Base-by-base conservation (phyloP, 2,329 filamentous ascomycete genomes). In the Colletotrichum australisinense region DNA sequence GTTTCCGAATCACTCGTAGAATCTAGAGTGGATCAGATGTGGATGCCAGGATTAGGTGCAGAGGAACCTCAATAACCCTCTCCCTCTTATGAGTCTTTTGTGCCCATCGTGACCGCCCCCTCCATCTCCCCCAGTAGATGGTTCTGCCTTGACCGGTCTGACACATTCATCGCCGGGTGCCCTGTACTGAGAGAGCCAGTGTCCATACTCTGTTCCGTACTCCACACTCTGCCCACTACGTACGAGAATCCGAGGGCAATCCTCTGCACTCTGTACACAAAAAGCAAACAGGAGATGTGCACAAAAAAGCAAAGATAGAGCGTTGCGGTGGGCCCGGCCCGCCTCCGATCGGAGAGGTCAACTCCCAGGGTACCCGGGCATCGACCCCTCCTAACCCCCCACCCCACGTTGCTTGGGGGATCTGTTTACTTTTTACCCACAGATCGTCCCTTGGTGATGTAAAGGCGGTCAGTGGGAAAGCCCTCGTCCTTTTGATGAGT, bases 21-120 rank as follows among this genome's bases (percentile, higher is more conserved):
- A 4, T 53, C 19, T 11, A n/a, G 12, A 63, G 60, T 53, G 60
- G 60, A 24, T 26, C 60, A 35, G 8, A 26, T 63, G 42, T 63
- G 28, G 60, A 63, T 63, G 28, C n/a, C 0, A 5, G 2, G 0
- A 3, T 5, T 2, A 2, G n/a, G 2, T 52, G 11, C 19, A 6
- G 16, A 53, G 22, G 26, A 63, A n/a, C 4, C 26, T 35, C 12
- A 63, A 52, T 26, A 30, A 63, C 26, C 28, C 28, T 49, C 19
- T 49, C n/a, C 19, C 30, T 8, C 22, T 1, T 8, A 8, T 30
- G 16, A 42, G 11, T 6, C 26, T 32, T 5, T 32, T 5, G 22
- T 6, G 14, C 16, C 16, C 30, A 12, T 35, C n/a, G 26, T 42
- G 16, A 22, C n/a, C 11, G 22, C 5, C 14, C 22, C 22, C 35